Conservation (phyloP, 306 rosid genomes). For the Ammopiptanthus mongolicus region DNA sequence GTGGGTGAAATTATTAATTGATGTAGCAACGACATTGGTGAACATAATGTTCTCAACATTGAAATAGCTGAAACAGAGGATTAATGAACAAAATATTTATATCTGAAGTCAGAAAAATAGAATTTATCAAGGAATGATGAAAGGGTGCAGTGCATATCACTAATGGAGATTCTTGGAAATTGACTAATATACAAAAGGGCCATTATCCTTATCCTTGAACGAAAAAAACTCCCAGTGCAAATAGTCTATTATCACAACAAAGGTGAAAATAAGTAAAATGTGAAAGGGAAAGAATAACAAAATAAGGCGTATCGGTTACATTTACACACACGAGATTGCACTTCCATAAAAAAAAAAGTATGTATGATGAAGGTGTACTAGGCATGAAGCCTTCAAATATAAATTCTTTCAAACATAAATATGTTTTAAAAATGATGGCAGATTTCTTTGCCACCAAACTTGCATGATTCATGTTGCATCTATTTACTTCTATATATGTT, state of each 20-base stretch:
- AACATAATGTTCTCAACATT: background rate
- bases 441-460: constrained; percentile 1
- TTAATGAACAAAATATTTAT: background rate
- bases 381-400: background rate
- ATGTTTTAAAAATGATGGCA: background rate
- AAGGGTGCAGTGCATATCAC: background rate
- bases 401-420: background rate
- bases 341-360: background rate
- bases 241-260: background rate
- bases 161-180: background rate
- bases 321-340: constrained; percentile 9
- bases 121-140: background rate
- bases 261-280: background rate
- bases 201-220: too few relatives aligned
- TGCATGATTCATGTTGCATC: constrained; percentile 4
- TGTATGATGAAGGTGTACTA: background rate
- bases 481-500: constrained; percentile 7
- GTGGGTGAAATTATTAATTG: background rate
- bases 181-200: background rate
- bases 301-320: background rate
- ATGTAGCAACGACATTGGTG: background rate
- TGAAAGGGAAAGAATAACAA: background rate
- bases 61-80: background rate
- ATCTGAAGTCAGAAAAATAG: background rate
- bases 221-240: background rate